Percentiles rank a stretch among this genome's conserved stretches.
Conservation (phyloP, 257 asterid genomes). For the Thymus quinquecostatus region DNA sequence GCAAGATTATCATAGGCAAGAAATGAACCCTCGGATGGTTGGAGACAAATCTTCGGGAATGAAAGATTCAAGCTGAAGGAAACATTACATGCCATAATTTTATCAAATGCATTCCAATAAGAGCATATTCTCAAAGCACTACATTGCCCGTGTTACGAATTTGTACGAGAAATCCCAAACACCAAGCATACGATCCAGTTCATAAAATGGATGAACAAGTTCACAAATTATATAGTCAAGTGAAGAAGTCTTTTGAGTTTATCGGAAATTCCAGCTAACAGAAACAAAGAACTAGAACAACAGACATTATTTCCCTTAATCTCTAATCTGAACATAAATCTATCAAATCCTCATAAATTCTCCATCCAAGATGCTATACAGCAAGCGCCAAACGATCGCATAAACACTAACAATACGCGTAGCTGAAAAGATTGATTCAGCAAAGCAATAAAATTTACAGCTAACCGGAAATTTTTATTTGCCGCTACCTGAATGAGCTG, state of each 20-base stretch:
- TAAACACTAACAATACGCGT: neutral
- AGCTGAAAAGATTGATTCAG: slow-evolving; percentile 8
- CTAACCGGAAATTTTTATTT: neutral
- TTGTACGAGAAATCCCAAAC: neutral
- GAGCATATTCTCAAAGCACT: slow-evolving; percentile 14
- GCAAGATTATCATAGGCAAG: neutral
- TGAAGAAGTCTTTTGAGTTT: slow-evolving; percentile 16
- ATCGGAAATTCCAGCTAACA: slow-evolving; percentile 1
- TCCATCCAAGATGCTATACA: slow-evolving; percentile 1
- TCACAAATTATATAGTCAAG: slow-evolving; percentile 1
- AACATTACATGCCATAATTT: slow-evolving; percentile 2
- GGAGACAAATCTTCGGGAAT: neutral
- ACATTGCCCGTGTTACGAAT: slow-evolving; percentile 1
- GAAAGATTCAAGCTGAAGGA: slow-evolving; percentile 20
- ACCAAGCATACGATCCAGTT: slow-evolving; percentile 2
- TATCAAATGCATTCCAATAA: slow-evolving; percentile 11
- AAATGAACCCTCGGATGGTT: neutral
- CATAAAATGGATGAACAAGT: neutral
- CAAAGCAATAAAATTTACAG: slow-evolving; percentile 8
- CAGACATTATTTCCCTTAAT: neutral
- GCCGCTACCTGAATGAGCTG: slow-evolving; percentile 54
- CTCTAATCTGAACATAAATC: slow-evolving; percentile 4
- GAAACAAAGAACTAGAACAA: slow-evolving; percentile 3
- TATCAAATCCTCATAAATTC: slow-evolving; percentile 6
- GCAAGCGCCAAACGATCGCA: slow-evolving; percentile 1